Evolutionary conservation across 768 basidiomycete species (phyloP), one percentile per base, ranked within the genome.

Genomic region (Mycena haematopus): DNA sequence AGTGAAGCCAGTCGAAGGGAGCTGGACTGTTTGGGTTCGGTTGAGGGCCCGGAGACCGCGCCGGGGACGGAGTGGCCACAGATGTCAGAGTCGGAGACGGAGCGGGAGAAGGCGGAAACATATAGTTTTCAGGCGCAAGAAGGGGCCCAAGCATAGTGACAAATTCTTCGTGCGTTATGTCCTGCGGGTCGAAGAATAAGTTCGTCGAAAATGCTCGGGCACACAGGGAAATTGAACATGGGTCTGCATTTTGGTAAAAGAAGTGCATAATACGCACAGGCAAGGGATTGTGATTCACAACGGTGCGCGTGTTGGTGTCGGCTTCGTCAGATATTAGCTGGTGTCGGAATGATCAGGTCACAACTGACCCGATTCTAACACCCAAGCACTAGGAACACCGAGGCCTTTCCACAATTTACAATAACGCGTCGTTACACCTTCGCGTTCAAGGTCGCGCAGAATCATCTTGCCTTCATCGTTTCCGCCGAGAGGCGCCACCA

Each of bases 81-180:
- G 68, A 74, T 58, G 72, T 69, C 38, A 68, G 62, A 54, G 75
- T 73, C n/a, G 76, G 73, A 35, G 77, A 76, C 19, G 74, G 66
- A 6, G 75, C 66, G 45, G 76, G 58, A 35, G 80, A 72, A 11
- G 75, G 69, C 24, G 78, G 77, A 78, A 66, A 22, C 79, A 74
- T 51, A 78, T 88, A 93, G 71, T 93, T 93, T 73, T 93, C 92
- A 11, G 92, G 91, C 0, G 87, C 90, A 22, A 94, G 84, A 24
- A 93, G 73, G n/a, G 92, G 92, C 0, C 92, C 91, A 1, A 93
- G 79, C 49, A 91, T 76, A 3, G 88, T 83, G 42, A 95, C 87
- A 68, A 94, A 93, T 69, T 95, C 92, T 65, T 93, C 92, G 66
- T 94, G 92, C 0, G 91, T 90, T 64, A 93, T 85, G 65, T 94